Base-by-base conservation (phyloP, 2,329 filamentous ascomycete species). In the Cytospora paraplurivora region DNA sequence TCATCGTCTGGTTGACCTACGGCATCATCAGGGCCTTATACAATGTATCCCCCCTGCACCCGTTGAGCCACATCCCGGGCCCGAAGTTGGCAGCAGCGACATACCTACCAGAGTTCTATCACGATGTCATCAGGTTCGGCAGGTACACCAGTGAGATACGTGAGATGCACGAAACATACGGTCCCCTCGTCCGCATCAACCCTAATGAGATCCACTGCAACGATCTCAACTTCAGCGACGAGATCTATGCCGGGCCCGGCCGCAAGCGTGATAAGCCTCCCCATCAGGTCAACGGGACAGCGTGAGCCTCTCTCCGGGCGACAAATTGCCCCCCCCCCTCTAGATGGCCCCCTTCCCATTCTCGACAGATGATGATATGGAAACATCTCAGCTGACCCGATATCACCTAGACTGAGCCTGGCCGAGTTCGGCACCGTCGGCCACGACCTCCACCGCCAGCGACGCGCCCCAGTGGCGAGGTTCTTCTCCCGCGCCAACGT, bases 161-260 rank as follows among this genome's bases (percentile, higher is more conserved):
- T 49, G 64, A 69, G 51, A 66, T 78, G 59, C 77, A 78, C 67
- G 67, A 71, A 44, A 65, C 70, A 66, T 77, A 77, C 62, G 76
- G 74, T 7, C 73, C 74, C 4, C 71, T 76, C 58, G 66, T 76
- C 37, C 69, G 74, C 21, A 73, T 76, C 60, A 75, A 69, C 58
- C 74, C 74, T 0, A 65, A 69, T 12, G 73, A 76, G 55, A 44
- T 76, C 15, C 73, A 74, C 58, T 71, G 75, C 66, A 63, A 63
- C 51, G 74, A 76, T 56, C 67, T 73, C 27, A 67, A 74, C 53
- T 75, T 69, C 62, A 69, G 68, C 63, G 61, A 69, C 32, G 64
- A 67, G 51, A 62, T 74, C 4, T 73, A 72, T 49, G 62, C 62
- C 10, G 47, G 54, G 1, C 62, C 53, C 17, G 56, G 58, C 1